phyloP scores from a whole-genome alignment of 257 asterid species.

The Henckelia pumila region DNA sequence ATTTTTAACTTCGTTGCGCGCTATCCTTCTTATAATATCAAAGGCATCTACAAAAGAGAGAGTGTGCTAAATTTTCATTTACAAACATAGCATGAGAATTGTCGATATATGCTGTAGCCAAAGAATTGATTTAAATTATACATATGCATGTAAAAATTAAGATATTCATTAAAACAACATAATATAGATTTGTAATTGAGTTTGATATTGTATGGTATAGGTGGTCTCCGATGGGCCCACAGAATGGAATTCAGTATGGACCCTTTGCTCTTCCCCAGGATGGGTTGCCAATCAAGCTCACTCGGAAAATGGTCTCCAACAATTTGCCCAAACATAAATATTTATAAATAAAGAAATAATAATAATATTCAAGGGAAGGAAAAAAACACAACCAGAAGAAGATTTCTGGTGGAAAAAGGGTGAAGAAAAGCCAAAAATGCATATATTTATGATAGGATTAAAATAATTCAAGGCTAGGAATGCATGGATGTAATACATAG shows the following conservation, averaged over 20 bases:
- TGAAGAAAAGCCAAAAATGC: not conserved
- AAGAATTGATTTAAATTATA: too few species aligned
- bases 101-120: too few species aligned
- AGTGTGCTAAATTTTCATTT: too few species aligned
- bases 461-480: not conserved
- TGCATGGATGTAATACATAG: too few species aligned
- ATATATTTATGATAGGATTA: not conserved
- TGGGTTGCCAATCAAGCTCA: constrained; percentile 49
- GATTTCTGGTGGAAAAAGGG: not conserved
- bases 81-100: too few species aligned
- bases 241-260: constrained; percentile 50
- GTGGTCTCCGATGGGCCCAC: constrained; percentile 49
- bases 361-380: not conserved
- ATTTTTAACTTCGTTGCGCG: too few species aligned
- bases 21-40: too few species aligned
- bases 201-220: constrained; percentile 28
- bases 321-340: not conserved
- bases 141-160: too few species aligned
- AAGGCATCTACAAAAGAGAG: too few species aligned
- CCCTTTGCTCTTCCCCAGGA: constrained; percentile 58
- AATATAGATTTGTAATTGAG: not conserved
- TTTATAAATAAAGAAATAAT: too few species aligned
- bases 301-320: constrained; percentile 20
- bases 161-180: too few species aligned
- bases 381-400: not conserved